A percentile compares a stretch with the other conserved stretches of the same genome.
Conservation (phyloP, 352 stramenopile genomes). For the Saprolegnia diclina region DNA sequence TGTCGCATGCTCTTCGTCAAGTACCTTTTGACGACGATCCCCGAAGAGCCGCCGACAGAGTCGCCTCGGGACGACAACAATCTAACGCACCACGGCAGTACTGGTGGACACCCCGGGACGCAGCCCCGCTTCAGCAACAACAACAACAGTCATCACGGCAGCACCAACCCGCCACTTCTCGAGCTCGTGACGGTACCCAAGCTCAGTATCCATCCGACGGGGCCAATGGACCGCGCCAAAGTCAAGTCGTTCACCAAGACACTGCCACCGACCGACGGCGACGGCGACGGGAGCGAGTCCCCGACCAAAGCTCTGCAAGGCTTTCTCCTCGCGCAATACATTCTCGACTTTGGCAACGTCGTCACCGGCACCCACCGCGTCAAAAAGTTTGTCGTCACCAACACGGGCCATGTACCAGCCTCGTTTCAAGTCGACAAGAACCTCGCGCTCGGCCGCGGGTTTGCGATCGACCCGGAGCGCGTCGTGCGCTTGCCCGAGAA, state of each 20-base stretch:
- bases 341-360: slow-evolving; percentile 93
- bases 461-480: slow-evolving; percentile 90
- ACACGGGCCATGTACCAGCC: slow-evolving; percentile 78
- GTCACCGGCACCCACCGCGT: slow-evolving; percentile 88
- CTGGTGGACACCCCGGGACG: no score
- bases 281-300: slow-evolving; percentile 1
- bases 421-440: slow-evolving; percentile 92
- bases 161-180: neutral
- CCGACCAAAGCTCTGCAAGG: slow-evolving; percentile 21
- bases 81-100: neutral
- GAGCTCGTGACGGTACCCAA: slow-evolving; percentile 9
- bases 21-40: slow-evolving; percentile 39
- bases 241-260: slow-evolving; percentile 6
- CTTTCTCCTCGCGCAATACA: slow-evolving; percentile 87
- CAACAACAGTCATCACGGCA: slow-evolving; percentile 1
- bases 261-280: neutral
- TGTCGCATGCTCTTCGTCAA: slow-evolving; percentile 84
- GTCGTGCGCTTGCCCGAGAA: slow-evolving; percentile 90
- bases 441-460: slow-evolving; percentile 73
- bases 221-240: neutral
- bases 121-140: slow-evolving; percentile 29
- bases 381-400: slow-evolving; percentile 89
- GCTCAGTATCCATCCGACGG: neutral
- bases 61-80: neutral
- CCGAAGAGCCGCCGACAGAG: neutral